These are phyloP conservation scores for Eutrema yunnanense DNA, from an alignment of 345 rosid genomes.

Conservation along the genomic window DNA sequence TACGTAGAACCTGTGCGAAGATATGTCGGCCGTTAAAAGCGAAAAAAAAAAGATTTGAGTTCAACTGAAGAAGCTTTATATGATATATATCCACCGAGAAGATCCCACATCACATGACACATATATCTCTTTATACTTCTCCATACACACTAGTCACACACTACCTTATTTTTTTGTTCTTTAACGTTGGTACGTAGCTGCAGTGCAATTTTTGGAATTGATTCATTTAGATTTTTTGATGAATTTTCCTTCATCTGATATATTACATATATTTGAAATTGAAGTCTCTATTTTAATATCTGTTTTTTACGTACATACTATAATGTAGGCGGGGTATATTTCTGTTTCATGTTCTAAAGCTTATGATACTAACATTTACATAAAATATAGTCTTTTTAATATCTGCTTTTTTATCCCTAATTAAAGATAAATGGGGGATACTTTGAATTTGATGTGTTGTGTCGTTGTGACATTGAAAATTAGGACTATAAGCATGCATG, in stretches of 20 bases:
- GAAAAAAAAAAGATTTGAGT: neutral
- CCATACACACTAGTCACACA: neutral
- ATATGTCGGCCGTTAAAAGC: conserved; percentile 24
- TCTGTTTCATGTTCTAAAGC: neutral
- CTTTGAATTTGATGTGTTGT: neutral
- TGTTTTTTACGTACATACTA: neutral
- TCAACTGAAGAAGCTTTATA: conserved; percentile 16
- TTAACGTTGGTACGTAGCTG: conserved; percentile 8
- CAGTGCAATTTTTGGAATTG: neutral
- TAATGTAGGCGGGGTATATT: neutral
- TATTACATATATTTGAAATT: neutral
- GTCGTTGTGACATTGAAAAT: neutral
- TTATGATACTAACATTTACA: neutral
- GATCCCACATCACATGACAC: conserved; percentile 24
- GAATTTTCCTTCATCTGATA: neutral
- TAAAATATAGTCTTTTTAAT: neutral
- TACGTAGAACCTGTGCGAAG: conserved; percentile 12
- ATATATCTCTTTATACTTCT: neutral
- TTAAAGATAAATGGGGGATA: neutral
- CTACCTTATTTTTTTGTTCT: neutral
- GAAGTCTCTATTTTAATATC: neutral
- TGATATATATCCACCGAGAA: conserved; percentile 23
- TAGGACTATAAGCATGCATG: conserved; percentile 9
- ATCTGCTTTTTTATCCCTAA: neutral
- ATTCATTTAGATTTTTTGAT: neutral